Percentiles rank a stretch among this genome's conserved stretches.
These are phyloP conservation scores for Lyophyllum shimeji DNA, from an alignment of 768 basidiomycete species.

Conservation along the genomic window DNA sequence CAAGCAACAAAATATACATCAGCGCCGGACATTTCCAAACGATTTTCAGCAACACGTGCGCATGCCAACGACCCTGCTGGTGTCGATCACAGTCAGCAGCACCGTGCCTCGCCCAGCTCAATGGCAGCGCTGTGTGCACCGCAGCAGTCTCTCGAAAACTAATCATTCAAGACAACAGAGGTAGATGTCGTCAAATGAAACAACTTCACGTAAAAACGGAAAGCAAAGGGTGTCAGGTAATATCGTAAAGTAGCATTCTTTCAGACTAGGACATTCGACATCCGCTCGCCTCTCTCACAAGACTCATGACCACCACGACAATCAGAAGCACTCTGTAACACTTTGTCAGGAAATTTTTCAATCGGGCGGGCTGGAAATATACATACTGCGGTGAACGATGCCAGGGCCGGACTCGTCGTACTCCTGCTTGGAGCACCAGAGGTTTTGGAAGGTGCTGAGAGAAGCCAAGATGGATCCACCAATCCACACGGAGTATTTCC, in stretches of 20 bases:
- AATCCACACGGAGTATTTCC: slow-evolving; percentile 97
- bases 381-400: slow-evolving; percentile 77
- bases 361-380: not conserved
- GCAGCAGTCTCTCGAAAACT: slow-evolving; percentile 2
- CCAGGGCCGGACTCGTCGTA: slow-evolving; percentile 85
- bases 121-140: no score
- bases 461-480: slow-evolving; percentile 86
- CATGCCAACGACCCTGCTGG: not conserved
- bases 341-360: slow-evolving; percentile 1
- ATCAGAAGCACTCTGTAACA: slow-evolving; percentile 29
- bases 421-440: slow-evolving; percentile 93
- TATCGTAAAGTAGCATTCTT: not conserved
- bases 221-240: not conserved
- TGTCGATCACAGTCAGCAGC: not conserved
- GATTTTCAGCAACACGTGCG: slow-evolving; percentile 13
- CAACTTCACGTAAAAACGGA: not conserved
- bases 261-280: slow-evolving; percentile 3
- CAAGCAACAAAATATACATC: not conserved
- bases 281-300: slow-evolving; percentile 1
- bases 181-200: slow-evolving; percentile 6
- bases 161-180: slow-evolving; percentile 7
- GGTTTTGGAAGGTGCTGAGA: slow-evolving; percentile 93
- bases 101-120: no score
- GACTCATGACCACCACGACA: not conserved
- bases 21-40: not conserved